These are phyloP conservation scores for Dryas integrifolia DNA, from an alignment of 331 rosid genomes.

Conservation along the genomic window DNA sequence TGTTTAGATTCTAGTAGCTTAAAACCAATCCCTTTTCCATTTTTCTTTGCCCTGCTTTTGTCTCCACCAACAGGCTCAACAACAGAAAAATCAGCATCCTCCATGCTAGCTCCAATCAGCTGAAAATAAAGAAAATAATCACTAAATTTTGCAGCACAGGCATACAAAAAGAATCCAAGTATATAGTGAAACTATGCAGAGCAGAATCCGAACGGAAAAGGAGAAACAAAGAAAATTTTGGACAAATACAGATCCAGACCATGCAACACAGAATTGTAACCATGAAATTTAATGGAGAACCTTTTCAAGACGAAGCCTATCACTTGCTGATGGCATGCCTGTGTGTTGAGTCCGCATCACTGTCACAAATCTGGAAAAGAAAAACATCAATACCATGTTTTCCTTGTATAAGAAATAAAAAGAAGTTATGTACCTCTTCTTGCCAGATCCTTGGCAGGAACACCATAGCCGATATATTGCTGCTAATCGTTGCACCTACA, in stretches of 20 bases:
- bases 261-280: conserved; percentile 14
- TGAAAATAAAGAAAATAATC: conserved; percentile 33
- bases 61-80: conserved; percentile 31
- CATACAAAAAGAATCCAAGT: neutral
- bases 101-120: conserved; percentile 62
- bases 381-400: conserved; percentile 8
- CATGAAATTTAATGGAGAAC: conserved; percentile 31
- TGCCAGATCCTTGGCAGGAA: conserved; percentile 69
- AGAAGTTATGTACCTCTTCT: conserved; percentile 52
- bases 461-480: conserved; percentile 60
- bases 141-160: neutral
- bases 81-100: conserved; percentile 65
- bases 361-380: conserved; percentile 66
- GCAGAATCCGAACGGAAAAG: neutral
- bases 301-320: conserved; percentile 69
- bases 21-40: conserved; percentile 37
- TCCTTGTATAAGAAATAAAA: neutral
- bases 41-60: conserved; percentile 43
- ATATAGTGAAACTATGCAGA: conserved; percentile 11
- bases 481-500: conserved; percentile 72
- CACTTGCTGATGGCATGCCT: conserved; percentile 71
- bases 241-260: neutral
- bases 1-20: conserved; percentile 32
- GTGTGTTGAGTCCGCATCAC: conserved; percentile 64
- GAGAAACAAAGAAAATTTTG: neutral